These are phyloP conservation scores for Lomentospora prolificans DNA, from an alignment of 2,329 filamentous ascomycete species.

Conservation along the genomic window DNA sequence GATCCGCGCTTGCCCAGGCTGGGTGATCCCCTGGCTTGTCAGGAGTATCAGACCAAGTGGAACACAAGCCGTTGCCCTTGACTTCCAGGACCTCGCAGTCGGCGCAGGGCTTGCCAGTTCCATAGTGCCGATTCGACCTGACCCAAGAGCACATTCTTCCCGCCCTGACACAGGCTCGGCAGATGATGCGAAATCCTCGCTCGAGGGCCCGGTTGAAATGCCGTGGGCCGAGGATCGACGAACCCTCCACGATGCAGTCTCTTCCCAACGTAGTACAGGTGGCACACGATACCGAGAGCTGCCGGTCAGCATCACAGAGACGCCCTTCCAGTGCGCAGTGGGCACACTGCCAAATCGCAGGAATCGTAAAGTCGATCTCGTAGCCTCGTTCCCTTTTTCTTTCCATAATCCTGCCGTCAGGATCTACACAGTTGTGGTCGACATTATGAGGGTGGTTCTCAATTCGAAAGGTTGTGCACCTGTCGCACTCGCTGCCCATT, in stretches of 20 bases:
- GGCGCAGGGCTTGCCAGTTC: neutral
- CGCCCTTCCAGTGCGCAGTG: neutral
- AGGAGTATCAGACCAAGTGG: neutral
- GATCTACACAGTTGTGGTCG: neutral
- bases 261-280: neutral
- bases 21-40: neutral
- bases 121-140: neutral
- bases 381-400: neutral
- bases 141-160: slow-evolving; percentile 6
- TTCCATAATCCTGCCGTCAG: neutral
- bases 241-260: neutral
- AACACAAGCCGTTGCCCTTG: neutral
- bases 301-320: slow-evolving; percentile 7
- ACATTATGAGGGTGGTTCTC: neutral
- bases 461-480: neutral
- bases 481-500: neutral
- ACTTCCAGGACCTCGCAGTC: neutral
- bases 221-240: neutral
- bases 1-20: neutral
- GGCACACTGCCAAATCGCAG: slow-evolving; percentile 4
- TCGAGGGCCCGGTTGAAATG: neutral
- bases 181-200: slow-evolving; percentile 3
- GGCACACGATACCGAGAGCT: neutral
- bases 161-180: neutral
- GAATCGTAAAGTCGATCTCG: neutral